Percentiles rank a stretch among this genome's conserved stretches.
Conservation (phyloP, 2,329 filamentous ascomycete species). For the Raffaelea ambrosiae region DNA sequence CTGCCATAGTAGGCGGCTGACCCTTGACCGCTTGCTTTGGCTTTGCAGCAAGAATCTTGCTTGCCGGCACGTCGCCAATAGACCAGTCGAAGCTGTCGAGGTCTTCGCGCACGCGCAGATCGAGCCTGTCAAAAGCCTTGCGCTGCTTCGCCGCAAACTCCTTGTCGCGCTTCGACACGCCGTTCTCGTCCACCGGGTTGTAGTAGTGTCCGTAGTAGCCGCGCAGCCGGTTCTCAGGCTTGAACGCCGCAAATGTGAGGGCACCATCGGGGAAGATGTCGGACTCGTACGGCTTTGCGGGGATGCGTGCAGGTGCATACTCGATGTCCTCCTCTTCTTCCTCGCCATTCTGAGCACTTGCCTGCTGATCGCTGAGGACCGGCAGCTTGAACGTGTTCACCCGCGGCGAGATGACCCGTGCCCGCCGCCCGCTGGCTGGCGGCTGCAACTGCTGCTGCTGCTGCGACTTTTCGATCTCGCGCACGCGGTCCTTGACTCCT, state of each 20-base stretch:
- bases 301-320: slow-evolving; percentile 72
- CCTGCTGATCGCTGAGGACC: slow-evolving; percentile 43
- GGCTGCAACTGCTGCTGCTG: slow-evolving; percentile 4
- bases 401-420: slow-evolving; percentile 47
- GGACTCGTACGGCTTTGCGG: slow-evolving; percentile 58
- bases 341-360: slow-evolving; percentile 22
- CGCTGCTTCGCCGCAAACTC: slow-evolving; percentile 47
- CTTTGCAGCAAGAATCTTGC: slow-evolving; percentile 25
- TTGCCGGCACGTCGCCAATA: slow-evolving; percentile 45
- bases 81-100: slow-evolving; percentile 56
- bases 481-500: slow-evolving; percentile 50
- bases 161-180: slow-evolving; percentile 53
- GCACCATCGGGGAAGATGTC: slow-evolving; percentile 55
- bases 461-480: slow-evolving; percentile 55
- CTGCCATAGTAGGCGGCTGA: slow-evolving; percentile 40
- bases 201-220: slow-evolving; percentile 54
- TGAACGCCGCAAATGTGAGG: slow-evolving; percentile 49
- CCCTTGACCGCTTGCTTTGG: slow-evolving; percentile 4
- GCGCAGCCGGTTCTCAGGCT: slow-evolving; percentile 49
- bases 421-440: slow-evolving; percentile 48
- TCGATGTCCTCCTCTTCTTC: slow-evolving; percentile 70
- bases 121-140: slow-evolving; percentile 45
- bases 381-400: slow-evolving; percentile 52
- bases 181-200: slow-evolving; percentile 59
- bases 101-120: slow-evolving; percentile 59